phyloP scores from a whole-genome alignment of 2,329 filamentous ascomycete genomes.

The Fusarium keratoplasticum region DNA sequence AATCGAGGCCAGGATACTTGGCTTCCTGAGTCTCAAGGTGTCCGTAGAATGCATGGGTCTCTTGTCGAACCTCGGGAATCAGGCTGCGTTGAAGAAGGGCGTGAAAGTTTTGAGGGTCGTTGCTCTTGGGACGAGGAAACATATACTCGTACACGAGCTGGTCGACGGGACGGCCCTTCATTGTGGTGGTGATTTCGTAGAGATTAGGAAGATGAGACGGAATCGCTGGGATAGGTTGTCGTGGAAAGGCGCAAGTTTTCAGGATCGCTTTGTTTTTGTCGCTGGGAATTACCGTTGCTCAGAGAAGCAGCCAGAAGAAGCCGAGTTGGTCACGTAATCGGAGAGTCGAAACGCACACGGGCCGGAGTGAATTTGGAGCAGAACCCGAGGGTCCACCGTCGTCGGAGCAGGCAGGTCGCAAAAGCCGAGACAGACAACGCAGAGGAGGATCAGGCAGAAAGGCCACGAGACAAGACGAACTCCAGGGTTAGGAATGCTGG shows the following conservation, averaged over 20 bases:
- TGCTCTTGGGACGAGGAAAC: slow-evolving; percentile 74
- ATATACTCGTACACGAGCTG: slow-evolving; percentile 80
- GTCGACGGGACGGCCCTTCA: slow-evolving; percentile 79
- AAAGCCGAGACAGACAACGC: not conserved
- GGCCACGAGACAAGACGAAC: not conserved
- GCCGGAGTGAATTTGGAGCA: slow-evolving; percentile 13
- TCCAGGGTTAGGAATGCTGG: not conserved
- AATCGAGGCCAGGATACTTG: slow-evolving; percentile 85
- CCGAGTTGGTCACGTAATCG: slow-evolving; percentile 36
- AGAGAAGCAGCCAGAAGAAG: slow-evolving; percentile 19
- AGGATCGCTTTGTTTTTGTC: not conserved
- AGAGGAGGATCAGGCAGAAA: not conserved
- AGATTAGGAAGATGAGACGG: not conserved
- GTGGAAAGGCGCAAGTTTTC: not conserved
- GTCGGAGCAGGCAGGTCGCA: slow-evolving; percentile 2
- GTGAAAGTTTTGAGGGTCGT: slow-evolving; percentile 78
- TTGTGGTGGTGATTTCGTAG: slow-evolving; percentile 52
- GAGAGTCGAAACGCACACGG: slow-evolving; percentile 11
- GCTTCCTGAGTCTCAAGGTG: slow-evolving; percentile 83
- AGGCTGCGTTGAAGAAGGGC: slow-evolving; percentile 76
- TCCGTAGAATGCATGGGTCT: slow-evolving; percentile 83
- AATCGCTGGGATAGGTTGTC: not conserved
- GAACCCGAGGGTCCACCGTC: slow-evolving; percentile 12
- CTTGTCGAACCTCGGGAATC: slow-evolving; percentile 81
- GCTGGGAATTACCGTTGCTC: not conserved